phyloP scores from a whole-genome alignment of 768 basidiomycete species.

The Podaxis sp. region DNA sequence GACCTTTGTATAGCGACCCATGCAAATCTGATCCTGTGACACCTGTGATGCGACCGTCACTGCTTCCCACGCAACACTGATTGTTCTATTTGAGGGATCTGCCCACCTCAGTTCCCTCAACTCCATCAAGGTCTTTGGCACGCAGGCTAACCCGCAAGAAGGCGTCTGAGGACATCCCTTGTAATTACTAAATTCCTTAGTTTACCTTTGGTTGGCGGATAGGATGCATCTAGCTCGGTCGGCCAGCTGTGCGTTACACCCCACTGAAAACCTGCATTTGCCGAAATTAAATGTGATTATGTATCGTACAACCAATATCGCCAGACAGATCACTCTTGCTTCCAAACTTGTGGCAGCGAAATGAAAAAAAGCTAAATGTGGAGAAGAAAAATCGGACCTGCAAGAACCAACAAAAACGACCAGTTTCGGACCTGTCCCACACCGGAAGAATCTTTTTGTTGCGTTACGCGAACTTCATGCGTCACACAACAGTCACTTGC shows the following conservation, averaged over 20 bases:
- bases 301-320: not conserved
- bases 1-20: constrained; percentile 14
- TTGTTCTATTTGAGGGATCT: not conserved
- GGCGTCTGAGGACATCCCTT: no score
- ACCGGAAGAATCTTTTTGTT: not conserved
- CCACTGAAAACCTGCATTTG: not conserved
- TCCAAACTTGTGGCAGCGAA: no score
- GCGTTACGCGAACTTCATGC: not conserved
- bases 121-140: not conserved
- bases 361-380: not conserved
- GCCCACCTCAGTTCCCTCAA: not conserved
- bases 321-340: no score
- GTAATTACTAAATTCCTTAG: no score
- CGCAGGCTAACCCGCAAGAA: not conserved
- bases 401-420: no score
- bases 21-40: constrained; percentile 17
- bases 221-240: no score
- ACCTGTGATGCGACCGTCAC: constrained; percentile 16
- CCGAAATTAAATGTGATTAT: not conserved
- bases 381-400: not conserved
- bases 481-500: constrained; percentile 7
- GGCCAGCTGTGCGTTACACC: no score
- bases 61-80: constrained; percentile 7
- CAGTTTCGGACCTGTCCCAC: no score
- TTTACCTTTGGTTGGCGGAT: no score